These are phyloP conservation scores for Datura wrightii DNA, from an alignment of 257 asterid species.

Conservation along the genomic window DNA sequence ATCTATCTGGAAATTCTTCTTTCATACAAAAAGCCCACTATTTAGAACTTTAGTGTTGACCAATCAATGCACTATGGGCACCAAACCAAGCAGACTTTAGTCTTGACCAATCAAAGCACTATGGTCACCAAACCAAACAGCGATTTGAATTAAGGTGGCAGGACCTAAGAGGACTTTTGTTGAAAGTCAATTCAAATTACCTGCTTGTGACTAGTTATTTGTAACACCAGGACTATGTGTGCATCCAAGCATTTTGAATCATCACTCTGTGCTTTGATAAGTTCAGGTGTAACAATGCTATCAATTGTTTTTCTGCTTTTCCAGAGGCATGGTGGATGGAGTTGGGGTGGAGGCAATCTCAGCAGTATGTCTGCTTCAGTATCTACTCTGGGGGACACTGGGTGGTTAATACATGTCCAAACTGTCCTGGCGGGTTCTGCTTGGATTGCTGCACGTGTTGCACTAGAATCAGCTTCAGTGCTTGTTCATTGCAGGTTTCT, in stretches of 20 bases:
- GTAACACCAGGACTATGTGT: background rate
- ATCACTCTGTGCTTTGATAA: background rate
- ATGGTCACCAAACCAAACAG: background rate
- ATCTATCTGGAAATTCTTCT: slow-evolving; percentile 29
- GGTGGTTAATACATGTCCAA: slow-evolving; percentile 97
- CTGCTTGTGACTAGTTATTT: slow-evolving; percentile 13
- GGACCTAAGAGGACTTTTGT: background rate
- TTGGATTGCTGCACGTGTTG: slow-evolving; percentile 99
- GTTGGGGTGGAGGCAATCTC: slow-evolving; percentile 98
- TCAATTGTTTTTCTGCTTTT: slow-evolving; percentile 31
- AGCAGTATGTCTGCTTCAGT: slow-evolving; percentile 99
- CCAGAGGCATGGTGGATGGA: slow-evolving; percentile 98
- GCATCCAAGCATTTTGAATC: background rate
- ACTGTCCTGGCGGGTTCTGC: slow-evolving; percentile 97
- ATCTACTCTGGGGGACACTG: slow-evolving; percentile 95
- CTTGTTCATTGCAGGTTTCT: slow-evolving; percentile 98
- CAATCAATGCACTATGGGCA: background rate
- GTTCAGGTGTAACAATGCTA: slow-evolving; percentile 16
- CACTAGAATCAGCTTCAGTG: slow-evolving; percentile 92
- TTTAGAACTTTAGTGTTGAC: background rate
- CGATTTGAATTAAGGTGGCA: slow-evolving; percentile 13
- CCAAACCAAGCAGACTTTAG: background rate
- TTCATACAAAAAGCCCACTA: background rate
- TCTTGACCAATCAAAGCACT: background rate
- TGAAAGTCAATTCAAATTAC: background rate